Evolutionary conservation across 2,329 filamentous ascomycete species (phyloP).

Genomic region (Chalara sp.): DNA sequence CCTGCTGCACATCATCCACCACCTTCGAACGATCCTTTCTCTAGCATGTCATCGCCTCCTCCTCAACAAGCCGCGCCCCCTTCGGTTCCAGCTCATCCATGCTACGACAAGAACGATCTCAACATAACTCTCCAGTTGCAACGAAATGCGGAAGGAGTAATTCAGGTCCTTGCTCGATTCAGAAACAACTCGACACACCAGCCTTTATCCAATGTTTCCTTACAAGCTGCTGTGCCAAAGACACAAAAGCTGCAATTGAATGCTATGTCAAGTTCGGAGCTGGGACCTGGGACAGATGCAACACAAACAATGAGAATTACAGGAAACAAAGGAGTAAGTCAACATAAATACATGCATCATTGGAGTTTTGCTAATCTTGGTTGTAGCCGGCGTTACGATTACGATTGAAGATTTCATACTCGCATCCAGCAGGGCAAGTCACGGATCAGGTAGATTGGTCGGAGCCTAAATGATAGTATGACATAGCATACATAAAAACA

Average conservation of each 20-base stretch:
- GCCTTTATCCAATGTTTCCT: constrained; percentile 64
- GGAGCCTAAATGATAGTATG: constrained; percentile 48
- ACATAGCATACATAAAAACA: background rate
- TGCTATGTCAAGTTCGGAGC: constrained; percentile 74
- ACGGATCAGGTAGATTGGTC: constrained; percentile 97
- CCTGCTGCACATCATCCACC: constrained; percentile 38
- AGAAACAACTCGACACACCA: constrained; percentile 64
- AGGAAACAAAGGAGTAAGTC: constrained; percentile 81
- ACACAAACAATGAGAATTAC: constrained; percentile 86
- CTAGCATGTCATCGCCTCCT: constrained; percentile 40
- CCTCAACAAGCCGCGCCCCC: constrained; percentile 39
- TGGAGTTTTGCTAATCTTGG: constrained; percentile 11
- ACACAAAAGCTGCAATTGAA: constrained; percentile 90
- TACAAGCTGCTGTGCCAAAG: constrained; percentile 95
- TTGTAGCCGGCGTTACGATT: constrained; percentile 70
- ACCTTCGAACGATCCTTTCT: constrained; percentile 42
- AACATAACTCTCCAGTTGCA: constrained; percentile 77
- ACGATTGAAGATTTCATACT: constrained; percentile 77
- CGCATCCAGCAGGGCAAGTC: constrained; percentile 62
- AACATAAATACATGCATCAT: background rate
- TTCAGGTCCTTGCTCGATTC: constrained; percentile 81
- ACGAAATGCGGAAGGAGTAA: constrained; percentile 68
- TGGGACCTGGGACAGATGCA: constrained; percentile 73
- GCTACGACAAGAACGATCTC: constrained; percentile 82
- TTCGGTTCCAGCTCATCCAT: constrained; percentile 53